phyloP scores from a whole-genome alignment of 495 filamentous ascomycete species.

The Penicillium antarcticum region DNA sequence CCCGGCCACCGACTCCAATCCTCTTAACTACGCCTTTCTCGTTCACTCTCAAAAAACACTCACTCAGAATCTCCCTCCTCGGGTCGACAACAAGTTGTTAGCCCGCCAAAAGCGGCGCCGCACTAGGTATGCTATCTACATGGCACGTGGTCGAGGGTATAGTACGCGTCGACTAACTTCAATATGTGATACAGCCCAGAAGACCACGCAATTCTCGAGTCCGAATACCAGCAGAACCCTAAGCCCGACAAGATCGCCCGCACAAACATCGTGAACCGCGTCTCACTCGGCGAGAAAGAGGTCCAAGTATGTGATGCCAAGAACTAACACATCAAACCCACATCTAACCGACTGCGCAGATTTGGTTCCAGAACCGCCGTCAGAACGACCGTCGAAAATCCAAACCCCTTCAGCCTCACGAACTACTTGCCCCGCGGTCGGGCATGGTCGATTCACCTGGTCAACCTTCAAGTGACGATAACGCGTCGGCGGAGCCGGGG shows the following conservation, averaged over 20 bases:
- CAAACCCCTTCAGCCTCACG: conserved; percentile 78
- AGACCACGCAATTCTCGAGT: conserved; percentile 88
- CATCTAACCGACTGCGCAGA: conserved; percentile 51
- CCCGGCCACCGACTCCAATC: conserved; percentile 33
- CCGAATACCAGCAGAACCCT: conserved; percentile 77
- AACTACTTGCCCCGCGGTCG: conserved; percentile 61
- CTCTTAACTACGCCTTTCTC: conserved; percentile 59
- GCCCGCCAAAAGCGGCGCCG: conserved; percentile 66
- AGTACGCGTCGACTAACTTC: conserved; percentile 11
- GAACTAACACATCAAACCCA: conserved; percentile 22
- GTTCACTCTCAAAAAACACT: conserved; percentile 67
- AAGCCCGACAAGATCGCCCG: conserved; percentile 92
- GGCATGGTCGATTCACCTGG: conserved; percentile 46
- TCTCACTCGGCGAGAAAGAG: conserved; percentile 93
- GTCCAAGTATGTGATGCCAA: conserved; percentile 72
- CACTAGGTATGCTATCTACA: conserved; percentile 48
- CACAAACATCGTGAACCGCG: conserved; percentile 75
- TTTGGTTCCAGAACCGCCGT: conserved; percentile 98
- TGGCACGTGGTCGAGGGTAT: neutral
- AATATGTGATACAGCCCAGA: conserved; percentile 57
- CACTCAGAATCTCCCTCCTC: conserved; percentile 57
- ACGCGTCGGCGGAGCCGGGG: conserved; percentile 31
- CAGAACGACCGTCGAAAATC: conserved; percentile 92
- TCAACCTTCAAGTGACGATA: conserved; percentile 46
- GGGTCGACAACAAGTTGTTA: conserved; percentile 65